phyloP scores from a whole-genome alignment of 495 filamentous ascomycete species.

The Bryoglossum gracile region DNA sequence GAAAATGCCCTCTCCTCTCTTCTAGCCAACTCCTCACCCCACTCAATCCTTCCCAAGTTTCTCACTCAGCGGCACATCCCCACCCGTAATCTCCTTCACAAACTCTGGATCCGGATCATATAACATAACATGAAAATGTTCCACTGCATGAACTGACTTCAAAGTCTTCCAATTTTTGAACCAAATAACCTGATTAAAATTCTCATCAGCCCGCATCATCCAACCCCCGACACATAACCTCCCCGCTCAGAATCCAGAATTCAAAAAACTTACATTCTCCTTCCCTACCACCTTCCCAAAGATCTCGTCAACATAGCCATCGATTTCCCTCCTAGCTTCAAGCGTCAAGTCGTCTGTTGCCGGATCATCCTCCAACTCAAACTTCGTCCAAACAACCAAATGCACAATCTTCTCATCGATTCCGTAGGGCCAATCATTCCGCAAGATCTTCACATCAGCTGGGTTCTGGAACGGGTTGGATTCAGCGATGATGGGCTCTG shows the following conservation, averaged over 20 bases:
- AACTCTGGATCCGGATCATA: constrained; percentile 64
- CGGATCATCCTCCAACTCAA: constrained; percentile 56
- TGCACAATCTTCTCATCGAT: constrained; percentile 70
- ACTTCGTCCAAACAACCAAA: constrained; percentile 89
- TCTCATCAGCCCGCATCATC: background rate
- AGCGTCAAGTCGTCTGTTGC: constrained; percentile 59
- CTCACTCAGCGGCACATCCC: constrained; percentile 56
- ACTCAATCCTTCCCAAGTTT: too few relatives aligned
- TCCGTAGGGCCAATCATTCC: constrained; percentile 91
- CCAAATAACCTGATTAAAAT: constrained; percentile 63
- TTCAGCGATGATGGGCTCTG: constrained; percentile 28
- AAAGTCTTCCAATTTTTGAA: constrained; percentile 83
- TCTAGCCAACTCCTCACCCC: background rate
- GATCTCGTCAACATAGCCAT: constrained; percentile 54
- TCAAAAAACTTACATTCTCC: constrained; percentile 36
- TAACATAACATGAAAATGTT: constrained; percentile 93
- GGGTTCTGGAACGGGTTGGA: constrained; percentile 42
- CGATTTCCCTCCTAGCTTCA: constrained; percentile 53
- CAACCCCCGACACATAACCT: background rate
- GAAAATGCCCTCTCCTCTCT: too few relatives aligned
- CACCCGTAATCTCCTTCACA: constrained; percentile 61
- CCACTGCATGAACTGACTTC: constrained; percentile 78
- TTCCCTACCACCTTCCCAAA: constrained; percentile 43
- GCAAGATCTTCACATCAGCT: constrained; percentile 60
- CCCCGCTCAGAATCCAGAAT: background rate